Percentiles rank a stretch among this genome's conserved stretches.
phyloP scores from a whole-genome alignment of 768 basidiomycete species.

The Chalciporus sphaerocephalus region DNA sequence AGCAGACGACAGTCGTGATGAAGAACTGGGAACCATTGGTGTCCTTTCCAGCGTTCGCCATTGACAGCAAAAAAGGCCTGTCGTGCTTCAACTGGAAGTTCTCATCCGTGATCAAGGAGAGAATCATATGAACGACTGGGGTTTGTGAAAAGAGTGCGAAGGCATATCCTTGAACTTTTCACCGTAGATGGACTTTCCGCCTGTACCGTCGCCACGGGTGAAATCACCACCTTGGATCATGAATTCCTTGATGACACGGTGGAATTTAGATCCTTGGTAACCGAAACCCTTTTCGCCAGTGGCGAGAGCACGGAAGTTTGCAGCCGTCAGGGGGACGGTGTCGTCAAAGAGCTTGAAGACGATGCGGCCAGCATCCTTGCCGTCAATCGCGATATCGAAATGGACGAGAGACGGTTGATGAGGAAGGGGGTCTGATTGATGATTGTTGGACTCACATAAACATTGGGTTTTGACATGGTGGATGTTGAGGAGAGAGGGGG shows the following conservation, averaged over 20 bases:
- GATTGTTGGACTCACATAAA: conserved; percentile 18
- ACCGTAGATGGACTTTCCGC: conserved; percentile 79
- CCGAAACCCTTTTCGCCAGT: conserved; percentile 73
- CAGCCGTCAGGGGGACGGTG: conserved; percentile 66
- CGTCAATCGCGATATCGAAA: conserved; percentile 63
- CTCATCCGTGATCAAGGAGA: conserved; percentile 56
- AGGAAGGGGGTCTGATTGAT: not conserved
- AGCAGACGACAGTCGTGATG: conserved; percentile 75
- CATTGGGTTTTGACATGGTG: conserved; percentile 18
- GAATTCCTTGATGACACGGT: conserved; percentile 79
- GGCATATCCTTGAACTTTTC: conserved; percentile 56
- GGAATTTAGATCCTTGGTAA: conserved; percentile 66
- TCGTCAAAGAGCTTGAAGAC: conserved; percentile 84
- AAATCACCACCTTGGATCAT: conserved; percentile 95
- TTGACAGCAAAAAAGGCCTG: conserved; percentile 63
- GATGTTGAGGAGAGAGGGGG: conserved; percentile 5
- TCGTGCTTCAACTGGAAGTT: conserved; percentile 77
- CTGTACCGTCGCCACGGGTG: conserved; percentile 62
- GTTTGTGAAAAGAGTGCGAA: not conserved
- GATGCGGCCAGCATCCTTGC: conserved; percentile 48
- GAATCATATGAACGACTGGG: too few relatives aligned
- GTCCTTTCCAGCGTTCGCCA: conserved; percentile 78
- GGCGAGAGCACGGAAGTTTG: conserved; percentile 87
- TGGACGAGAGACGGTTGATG: conserved; percentile 21
- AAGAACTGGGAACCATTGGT: conserved; percentile 93